Conservation (phyloP, 306 rosid species). For the Cicer chorassanicum region DNA sequence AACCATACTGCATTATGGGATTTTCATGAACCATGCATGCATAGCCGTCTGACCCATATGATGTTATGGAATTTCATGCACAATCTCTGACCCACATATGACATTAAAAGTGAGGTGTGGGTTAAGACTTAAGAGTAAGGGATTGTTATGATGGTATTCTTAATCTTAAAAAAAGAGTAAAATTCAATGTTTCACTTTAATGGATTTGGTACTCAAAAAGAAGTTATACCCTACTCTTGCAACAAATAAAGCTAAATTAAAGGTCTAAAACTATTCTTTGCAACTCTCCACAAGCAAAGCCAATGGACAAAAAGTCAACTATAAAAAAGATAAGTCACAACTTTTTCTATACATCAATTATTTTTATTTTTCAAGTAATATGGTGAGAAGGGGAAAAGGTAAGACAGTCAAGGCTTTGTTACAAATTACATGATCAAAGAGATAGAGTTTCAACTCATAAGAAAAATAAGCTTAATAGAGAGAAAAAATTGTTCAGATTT, state of each 20-base stretch:
- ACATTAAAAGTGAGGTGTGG: conserved; percentile 54
- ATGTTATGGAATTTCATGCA: conserved; percentile 45
- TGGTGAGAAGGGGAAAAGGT: no score
- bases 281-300: conserved; percentile 90
- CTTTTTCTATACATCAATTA: conserved; percentile 46
- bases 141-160: conserved; percentile 63
- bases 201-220: conserved; percentile 43
- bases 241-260: conserved; percentile 62
- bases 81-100: conserved; percentile 58
- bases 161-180: conserved; percentile 52
- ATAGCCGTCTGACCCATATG: conserved; percentile 57
- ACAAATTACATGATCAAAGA: no score
- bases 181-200: conserved; percentile 62
- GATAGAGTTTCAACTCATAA: no score
- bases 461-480: no score
- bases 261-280: conserved; percentile 80
- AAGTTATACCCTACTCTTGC: conserved; percentile 56
- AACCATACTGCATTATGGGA: conserved; percentile 39
- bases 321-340: conserved; percentile 59
- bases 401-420: no score
- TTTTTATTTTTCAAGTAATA: neutral
- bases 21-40: conserved; percentile 39
- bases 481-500: no score
- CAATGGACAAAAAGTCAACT: conserved; percentile 66
- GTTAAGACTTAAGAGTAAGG: conserved; percentile 56